Evolutionary conservation across 768 basidiomycete genomes (phyloP).

Genomic region (Rickenella mellea): DNA sequence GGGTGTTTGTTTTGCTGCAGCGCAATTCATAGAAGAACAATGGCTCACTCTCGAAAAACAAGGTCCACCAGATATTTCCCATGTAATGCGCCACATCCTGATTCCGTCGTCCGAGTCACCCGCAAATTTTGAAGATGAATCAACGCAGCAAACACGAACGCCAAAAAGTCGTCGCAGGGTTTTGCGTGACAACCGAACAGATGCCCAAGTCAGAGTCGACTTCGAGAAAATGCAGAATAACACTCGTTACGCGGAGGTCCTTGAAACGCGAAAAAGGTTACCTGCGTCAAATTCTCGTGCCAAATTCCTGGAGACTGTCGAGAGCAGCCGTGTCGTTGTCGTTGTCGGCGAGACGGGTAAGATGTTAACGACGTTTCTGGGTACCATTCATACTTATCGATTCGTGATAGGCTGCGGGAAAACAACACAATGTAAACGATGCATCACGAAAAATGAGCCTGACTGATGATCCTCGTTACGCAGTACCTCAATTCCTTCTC

Average conservation of each 20-base stretch:
- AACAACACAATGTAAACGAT: slow-evolving; percentile 63
- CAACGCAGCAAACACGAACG: slow-evolving; percentile 14
- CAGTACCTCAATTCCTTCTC: slow-evolving; percentile 84
- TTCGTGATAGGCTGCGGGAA: slow-evolving; percentile 66
- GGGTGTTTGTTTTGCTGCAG: slow-evolving; percentile 61
- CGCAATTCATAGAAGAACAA: slow-evolving; percentile 61
- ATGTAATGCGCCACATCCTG: slow-evolving; percentile 54
- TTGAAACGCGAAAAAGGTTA: slow-evolving; percentile 46
- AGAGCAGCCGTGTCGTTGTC: slow-evolving; percentile 57
- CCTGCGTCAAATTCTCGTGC: slow-evolving; percentile 69
- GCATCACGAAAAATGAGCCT: neutral
- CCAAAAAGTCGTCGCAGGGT: slow-evolving; percentile 15
- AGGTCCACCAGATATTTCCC: slow-evolving; percentile 69
- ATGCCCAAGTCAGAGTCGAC: slow-evolving; percentile 39
- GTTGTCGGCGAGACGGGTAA: slow-evolving; percentile 87
- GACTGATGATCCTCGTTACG: neutral
- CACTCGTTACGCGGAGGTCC: slow-evolving; percentile 45
- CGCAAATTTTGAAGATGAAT: slow-evolving; percentile 2
- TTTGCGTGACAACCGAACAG: slow-evolving; percentile 32
- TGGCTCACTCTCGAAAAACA: slow-evolving; percentile 58
- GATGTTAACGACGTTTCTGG: slow-evolving; percentile 4
- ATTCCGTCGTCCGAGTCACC: slow-evolving; percentile 18
- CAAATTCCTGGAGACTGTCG: slow-evolving; percentile 50
- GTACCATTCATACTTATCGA: neutral
- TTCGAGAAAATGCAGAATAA: slow-evolving; percentile 38